A percentile compares a stretch with the other conserved stretches of the same genome.
These are phyloP conservation scores for Hygrophila difformis DNA, from an alignment of 257 asterid species.

Conservation along the genomic window DNA sequence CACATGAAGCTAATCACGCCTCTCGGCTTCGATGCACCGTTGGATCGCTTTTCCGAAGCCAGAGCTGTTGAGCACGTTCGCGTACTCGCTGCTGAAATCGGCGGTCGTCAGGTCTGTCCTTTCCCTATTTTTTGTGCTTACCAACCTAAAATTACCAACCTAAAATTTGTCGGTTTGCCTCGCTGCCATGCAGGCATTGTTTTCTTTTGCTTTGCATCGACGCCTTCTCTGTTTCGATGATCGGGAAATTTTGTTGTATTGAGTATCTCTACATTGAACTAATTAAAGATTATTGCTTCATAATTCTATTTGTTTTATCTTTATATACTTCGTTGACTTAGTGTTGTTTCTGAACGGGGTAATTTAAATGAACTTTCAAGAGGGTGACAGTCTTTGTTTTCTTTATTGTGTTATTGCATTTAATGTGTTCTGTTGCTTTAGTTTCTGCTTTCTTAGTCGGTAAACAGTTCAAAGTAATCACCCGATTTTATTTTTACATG, in stretches of 20 bases:
- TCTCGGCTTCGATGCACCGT: slow-evolving; percentile 75
- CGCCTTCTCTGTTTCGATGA: slow-evolving; percentile 1
- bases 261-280: background rate
- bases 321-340: background rate
- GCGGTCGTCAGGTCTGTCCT: slow-evolving; percentile 81
- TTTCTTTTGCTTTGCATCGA: background rate
- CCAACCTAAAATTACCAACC: no score
- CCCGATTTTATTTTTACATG: slow-evolving; percentile 14
- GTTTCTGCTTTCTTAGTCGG: background rate
- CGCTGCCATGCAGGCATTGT: background rate
- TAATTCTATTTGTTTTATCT: background rate
- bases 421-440: background rate
- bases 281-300: background rate
- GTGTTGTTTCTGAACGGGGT: background rate
- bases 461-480: background rate
- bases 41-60: slow-evolving; percentile 82
- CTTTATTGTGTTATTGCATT: no score
- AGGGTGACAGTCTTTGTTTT: no score
- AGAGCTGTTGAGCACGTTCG: slow-evolving; percentile 92
- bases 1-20: slow-evolving; percentile 80
- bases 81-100: slow-evolving; percentile 77
- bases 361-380: no score
- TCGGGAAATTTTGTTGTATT: background rate
- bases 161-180: slow-evolving; percentile 5
- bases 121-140: slow-evolving; percentile 5